Evolutionary conservation across 306 rosid genomes (phyloP), one percentile per base, ranked within the genome.

Genomic region (Quercus berberidifolia): DNA sequence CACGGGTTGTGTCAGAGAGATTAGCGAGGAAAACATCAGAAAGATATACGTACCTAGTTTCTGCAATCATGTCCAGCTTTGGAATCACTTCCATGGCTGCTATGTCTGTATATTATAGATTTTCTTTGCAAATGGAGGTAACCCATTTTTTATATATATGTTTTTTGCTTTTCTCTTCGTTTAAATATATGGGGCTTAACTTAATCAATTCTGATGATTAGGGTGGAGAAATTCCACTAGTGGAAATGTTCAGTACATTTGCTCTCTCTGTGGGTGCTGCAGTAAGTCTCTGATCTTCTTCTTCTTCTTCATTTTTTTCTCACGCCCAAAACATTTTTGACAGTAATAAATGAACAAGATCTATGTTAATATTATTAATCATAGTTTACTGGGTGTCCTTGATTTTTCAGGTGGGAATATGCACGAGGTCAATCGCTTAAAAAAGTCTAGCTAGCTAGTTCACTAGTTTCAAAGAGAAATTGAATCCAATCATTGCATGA

Each of bases 231-330:
- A 75, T 95, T 64, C 96, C 97, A 38, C 74, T 86, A 78, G 78
- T 92, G 51, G 99, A 95, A 83, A 90, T 95, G 94, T 89, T 93
- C 56, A 94, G 99, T 68, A 95, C 99, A 85, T 90, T 93, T 85
- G 87, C 97, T 83, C 89, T 95, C 4, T 90, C 98, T 7, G 94
- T 95, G 14, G 99, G 97, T 14, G 97, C 99, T 79, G 98, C 98
- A 71, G 90, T 87, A 78, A 74, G 91, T 86, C 59, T 38, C 11
- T 38, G 11, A 12, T 35, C 28, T 17, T 71, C 63, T 54, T 77
- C 43, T 38, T 52, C 13, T 2, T 28, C 30, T 28, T 28, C 30
- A 35, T 35, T 67, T 14, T 58, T 77, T 43, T 13, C 14, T 31
- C 65, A 9, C 4, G 1, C 18, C 65, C 31, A 59, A 18, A n/a